phyloP scores from a whole-genome alignment of 2,329 filamentous ascomycete species.

The Didymella lethalis region DNA sequence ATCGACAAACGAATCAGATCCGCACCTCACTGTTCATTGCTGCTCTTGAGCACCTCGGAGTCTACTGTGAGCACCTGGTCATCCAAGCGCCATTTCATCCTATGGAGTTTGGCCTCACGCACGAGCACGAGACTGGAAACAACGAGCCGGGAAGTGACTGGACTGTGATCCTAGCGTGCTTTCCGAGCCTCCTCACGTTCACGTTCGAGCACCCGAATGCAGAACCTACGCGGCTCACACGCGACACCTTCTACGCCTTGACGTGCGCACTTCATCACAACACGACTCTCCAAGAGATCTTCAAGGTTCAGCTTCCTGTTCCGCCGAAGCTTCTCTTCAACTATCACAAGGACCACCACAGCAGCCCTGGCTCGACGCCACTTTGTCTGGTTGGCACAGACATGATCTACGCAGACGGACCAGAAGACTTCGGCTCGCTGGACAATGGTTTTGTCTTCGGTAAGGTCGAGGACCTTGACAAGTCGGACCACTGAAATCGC shows the following conservation, averaged over 20 bases:
- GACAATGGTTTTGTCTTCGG: constrained; percentile 1
- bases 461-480: constrained; percentile 1
- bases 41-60: constrained; percentile 23
- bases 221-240: constrained; percentile 7
- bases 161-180: constrained; percentile 23
- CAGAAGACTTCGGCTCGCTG: neutral
- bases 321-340: constrained; percentile 6
- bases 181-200: constrained; percentile 26
- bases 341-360: constrained; percentile 15
- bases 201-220: constrained; percentile 19
- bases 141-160: constrained; percentile 26
- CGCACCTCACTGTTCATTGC: constrained; percentile 20
- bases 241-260: constrained; percentile 20
- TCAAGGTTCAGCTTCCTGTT: constrained; percentile 5
- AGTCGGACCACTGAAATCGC: neutral
- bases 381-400: constrained; percentile 8
- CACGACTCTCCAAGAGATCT: neutral
- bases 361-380: neutral
- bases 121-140: constrained; percentile 17
- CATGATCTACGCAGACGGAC: constrained; percentile 11
- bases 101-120: constrained; percentile 22
- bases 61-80: constrained; percentile 24
- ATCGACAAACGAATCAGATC: constrained; percentile 22
- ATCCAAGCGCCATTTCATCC: constrained; percentile 25
- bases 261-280: constrained; percentile 13